phyloP scores from a whole-genome alignment of 2,329 filamentous ascomycete genomes.

The Fusarium gaditjirri region DNA sequence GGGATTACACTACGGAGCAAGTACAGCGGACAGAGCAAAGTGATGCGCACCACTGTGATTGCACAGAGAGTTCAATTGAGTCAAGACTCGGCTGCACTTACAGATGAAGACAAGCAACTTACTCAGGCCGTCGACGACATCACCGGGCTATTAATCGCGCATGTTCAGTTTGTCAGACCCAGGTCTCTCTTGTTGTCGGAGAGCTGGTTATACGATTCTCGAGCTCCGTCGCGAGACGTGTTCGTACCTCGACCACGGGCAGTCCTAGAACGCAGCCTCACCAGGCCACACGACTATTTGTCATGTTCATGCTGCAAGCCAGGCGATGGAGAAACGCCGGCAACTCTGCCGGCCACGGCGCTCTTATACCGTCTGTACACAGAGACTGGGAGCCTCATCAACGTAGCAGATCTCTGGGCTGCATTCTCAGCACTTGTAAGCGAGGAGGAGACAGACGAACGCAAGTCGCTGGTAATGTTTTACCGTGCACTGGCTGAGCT shows the following conservation, averaged over 20 bases:
- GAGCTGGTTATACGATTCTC: constrained; percentile 79
- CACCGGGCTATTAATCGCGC: constrained; percentile 41
- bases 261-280: constrained; percentile 76
- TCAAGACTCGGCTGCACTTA: constrained; percentile 76
- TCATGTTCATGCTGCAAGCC: constrained; percentile 74
- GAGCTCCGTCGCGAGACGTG: constrained; percentile 75
- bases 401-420: constrained; percentile 81
- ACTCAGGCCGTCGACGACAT: constrained; percentile 70
- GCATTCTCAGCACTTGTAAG: constrained; percentile 76
- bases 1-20: constrained; percentile 73
- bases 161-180: constrained; percentile 39
- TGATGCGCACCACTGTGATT: constrained; percentile 80
- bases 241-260: constrained; percentile 79
- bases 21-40: constrained; percentile 76
- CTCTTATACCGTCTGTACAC: constrained; percentile 83
- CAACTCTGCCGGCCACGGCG: constrained; percentile 75
- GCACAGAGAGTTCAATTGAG: constrained; percentile 85
- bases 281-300: constrained; percentile 80
- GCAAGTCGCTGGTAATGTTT: constrained; percentile 77
- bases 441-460: constrained; percentile 56
- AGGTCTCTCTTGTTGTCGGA: constrained; percentile 72
- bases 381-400: constrained; percentile 80
- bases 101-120: constrained; percentile 76
- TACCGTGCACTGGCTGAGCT: constrained; percentile 88
- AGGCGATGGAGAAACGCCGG: constrained; percentile 60